Evolutionary conservation across 139 green algal genomes (phyloP), one percentile per base, ranked within the genome.

Genomic region (Chlorella sp.): DNA sequence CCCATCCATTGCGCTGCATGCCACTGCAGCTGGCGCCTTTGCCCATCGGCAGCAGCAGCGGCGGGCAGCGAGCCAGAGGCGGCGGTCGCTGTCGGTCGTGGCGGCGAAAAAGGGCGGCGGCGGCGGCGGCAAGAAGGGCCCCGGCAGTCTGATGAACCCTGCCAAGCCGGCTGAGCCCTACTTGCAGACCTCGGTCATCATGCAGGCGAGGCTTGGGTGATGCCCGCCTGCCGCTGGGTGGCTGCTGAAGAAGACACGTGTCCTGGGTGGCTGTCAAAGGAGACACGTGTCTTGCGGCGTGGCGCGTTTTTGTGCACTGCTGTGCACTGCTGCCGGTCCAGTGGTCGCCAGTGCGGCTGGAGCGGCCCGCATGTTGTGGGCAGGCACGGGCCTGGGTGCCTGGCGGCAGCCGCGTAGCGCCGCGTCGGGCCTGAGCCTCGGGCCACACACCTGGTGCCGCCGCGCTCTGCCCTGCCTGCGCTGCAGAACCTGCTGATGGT

Each of bases 401-500:
- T 55, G 46, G 46, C 14, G 14, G 46, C 46, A 27, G 46, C 46
- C 14, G 46, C 14, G 79, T 21, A 71, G 79, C 71, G 76, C n/a
- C n/a, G n/a, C n/a, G n/a, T n/a, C n/a, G n/a, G n/a, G n/a, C n/a
- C n/a, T n/a, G n/a, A n/a, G n/a, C n/a, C n/a, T n/a, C n/a, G n/a
- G n/a, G n/a, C n/a, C n/a, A n/a, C n/a, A n/a, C n/a, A n/a, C n/a
- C n/a, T n/a, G n/a, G n/a, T n/a, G n/a, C n/a, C n/a, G n/a, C n/a
- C n/a, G n/a, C n/a, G n/a, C n/a, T n/a, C n/a, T n/a, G n/a, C n/a
- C n/a, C n/a, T n/a, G n/a, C n/a, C n/a, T n/a, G n/a, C n/a, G n/a
- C n/a, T 83, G 71, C 63, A 84, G 5, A 87, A 87, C 46, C 55
- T 87, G 68, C 46, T 87, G 77, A 66, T 87, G 56, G 51, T 87